Evolutionary conservation across 306 rosid species (phyloP), one percentile per base, ranked within the genome.

Genomic region (Castanea mollissima): DNA sequence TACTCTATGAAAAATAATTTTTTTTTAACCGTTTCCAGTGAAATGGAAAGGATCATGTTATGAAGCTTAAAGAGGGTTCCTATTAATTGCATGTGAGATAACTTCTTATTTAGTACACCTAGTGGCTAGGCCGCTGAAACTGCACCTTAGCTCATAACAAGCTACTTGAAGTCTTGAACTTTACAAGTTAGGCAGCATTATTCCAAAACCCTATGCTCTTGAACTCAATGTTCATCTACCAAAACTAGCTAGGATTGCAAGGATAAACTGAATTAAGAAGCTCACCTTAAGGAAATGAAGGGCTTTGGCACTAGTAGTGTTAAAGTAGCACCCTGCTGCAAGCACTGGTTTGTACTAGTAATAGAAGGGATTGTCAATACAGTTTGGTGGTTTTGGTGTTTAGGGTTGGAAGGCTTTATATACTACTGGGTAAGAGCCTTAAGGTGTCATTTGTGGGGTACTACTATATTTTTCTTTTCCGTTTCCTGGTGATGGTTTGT

Each of bases 341-440:
- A 68, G 78, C 25, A 79, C 70, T 82, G 58, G 79, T 75, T 65
- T 79, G 71, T 34, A 79, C 60, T 44, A 67, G 63, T 64, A 78
- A 72, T 71, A 46, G 52, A 74, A 79, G 76, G 55, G 44, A 49
- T 83, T 83, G 83, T 60, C 38, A 78, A 69, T 82, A 5, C 56
- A 82, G 86, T 55, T 55, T 82, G 88, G 82, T 88, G 92, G 86
- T 78, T 85, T 77, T 84, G 32, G 79, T 78, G 71, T 65, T 77
- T 56, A 86, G 71, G 76, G 72, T 83, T 77, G 81, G 52, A 76
- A 77, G 87, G 84, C 86, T 85, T 76, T 95, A 85, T 93, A 95
- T 91, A 93, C 78, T 81, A 32, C 85, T 73, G 34, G 75, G 32
- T 78, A 75, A 78, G 88, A 77, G 73, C 73, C 73, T 34, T 70